These are phyloP conservation scores for Gamarada debralockiae DNA, from an alignment of 495 filamentous ascomycete genomes.

Conservation along the genomic window DNA sequence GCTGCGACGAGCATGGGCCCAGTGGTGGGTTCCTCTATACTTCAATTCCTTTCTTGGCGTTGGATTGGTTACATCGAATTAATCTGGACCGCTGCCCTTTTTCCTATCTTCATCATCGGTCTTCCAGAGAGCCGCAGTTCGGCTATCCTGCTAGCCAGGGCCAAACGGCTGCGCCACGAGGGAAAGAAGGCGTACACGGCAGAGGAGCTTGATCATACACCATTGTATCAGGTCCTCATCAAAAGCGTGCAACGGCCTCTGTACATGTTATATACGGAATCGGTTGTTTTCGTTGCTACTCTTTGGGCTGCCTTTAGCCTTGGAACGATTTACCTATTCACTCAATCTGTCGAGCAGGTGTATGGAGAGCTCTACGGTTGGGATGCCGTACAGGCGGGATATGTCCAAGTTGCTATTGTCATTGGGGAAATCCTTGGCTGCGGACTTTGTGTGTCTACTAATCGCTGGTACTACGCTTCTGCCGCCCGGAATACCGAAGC, in stretches of 20 bases:
- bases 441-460: conserved; percentile 45
- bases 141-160: conserved; percentile 50
- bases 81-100: conserved; percentile 44
- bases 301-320: conserved; percentile 49
- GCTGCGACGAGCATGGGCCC: conserved; percentile 37
- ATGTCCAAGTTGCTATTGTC: conserved; percentile 43
- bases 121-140: conserved; percentile 58
- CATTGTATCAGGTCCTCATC: background rate
- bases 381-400: conserved; percentile 38
- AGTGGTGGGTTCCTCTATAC: conserved; percentile 50
- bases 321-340: conserved; percentile 38
- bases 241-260: conserved; percentile 43
- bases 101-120: conserved; percentile 41
- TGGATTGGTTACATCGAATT: conserved; percentile 60
- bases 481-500: conserved; percentile 44
- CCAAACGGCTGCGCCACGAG: conserved; percentile 46
- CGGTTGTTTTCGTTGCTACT: conserved; percentile 46
- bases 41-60: conserved; percentile 53
- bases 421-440: conserved; percentile 50
- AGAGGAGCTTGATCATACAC: conserved; percentile 14
- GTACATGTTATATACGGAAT: conserved; percentile 47
- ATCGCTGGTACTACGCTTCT: conserved; percentile 37
- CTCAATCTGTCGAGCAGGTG: conserved; percentile 17
- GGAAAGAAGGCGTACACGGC: conserved; percentile 30
- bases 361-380: conserved; percentile 4